Evolutionary conservation across 306 rosid genomes (phyloP), one percentile per base, ranked within the genome.

Genomic region (Cucurbita maxima): DNA sequence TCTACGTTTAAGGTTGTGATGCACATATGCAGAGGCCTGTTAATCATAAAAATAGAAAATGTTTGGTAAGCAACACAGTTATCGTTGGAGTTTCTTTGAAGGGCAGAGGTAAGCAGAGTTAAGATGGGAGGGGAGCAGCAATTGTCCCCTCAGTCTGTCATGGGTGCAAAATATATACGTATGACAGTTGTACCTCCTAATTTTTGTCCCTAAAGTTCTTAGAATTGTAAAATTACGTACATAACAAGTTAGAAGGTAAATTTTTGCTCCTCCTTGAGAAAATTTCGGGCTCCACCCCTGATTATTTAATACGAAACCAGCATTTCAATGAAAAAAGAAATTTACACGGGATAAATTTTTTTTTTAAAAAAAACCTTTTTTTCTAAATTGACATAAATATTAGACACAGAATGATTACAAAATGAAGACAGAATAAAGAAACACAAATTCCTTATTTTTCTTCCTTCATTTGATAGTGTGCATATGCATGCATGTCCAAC

Each of bases 11-110:
- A 91, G n/a, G 96, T 89, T 79, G 83, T 89, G 80, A 95, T 96
- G 78, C 96, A 95, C 89, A 91, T 84, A 82, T 95, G 99, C 86
- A 95, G 79, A n/a, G 99, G 99, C 61, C 99, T 95, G 87, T 69
- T 69, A 57, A 22, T 69, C 25, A 69, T 7, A 48, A 69, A 43
- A 22, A 48, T 13, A 69, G 73, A 52, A 47, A 69, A 69, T 47
- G 73, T 45, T 69, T 25, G 54, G 43, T 50, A 76, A 83, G 22
- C 70, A 82, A 69, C 58, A 69, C 43, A 48, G 19, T 14, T 22
- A 10, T 47, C 30, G 48, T 20, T 45, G 25, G 57, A 30, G 34
- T 30, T 6, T n/a, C 19, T 19, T 54, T 1, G 25, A 54, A 54
- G 30, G 25, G n/a, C 55, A 40, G 2, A 40, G 44, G 44, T 6